phyloP scores from a whole-genome alignment of 495 filamentous ascomycete genomes.

The Talaromyces thailandensis region DNA sequence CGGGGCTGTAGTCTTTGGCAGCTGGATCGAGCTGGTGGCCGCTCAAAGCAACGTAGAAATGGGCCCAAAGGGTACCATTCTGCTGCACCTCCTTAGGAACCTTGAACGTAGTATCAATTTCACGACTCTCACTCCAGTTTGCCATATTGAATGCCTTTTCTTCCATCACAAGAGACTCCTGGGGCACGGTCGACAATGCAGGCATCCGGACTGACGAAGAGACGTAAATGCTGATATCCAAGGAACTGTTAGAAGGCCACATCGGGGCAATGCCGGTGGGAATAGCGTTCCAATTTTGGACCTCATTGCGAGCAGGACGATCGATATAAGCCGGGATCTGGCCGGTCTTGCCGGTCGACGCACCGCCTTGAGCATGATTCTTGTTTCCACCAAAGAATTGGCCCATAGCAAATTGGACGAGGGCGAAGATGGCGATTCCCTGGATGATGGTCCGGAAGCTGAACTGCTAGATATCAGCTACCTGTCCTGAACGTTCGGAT shows the following conservation, averaged over 20 bases:
- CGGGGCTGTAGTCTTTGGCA: slow-evolving; percentile 57
- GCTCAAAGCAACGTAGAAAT: slow-evolving; percentile 76
- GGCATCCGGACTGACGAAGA: slow-evolving; percentile 63
- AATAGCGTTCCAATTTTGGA: slow-evolving; percentile 58
- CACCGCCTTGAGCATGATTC: slow-evolving; percentile 28
- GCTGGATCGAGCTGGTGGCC: slow-evolving; percentile 69
- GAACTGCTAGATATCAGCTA: slow-evolving; percentile 20
- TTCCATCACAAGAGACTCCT: slow-evolving; percentile 54
- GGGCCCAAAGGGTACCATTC: slow-evolving; percentile 89
- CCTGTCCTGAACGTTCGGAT: not conserved
- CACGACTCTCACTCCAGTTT: slow-evolving; percentile 69
- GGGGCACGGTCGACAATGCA: slow-evolving; percentile 48
- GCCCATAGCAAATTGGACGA: slow-evolving; percentile 53
- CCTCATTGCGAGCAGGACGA: slow-evolving; percentile 50
- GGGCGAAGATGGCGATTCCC: slow-evolving; percentile 60
- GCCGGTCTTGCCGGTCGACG: slow-evolving; percentile 33
- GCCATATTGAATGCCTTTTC: slow-evolving; percentile 79
- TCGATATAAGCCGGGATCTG: slow-evolving; percentile 57
- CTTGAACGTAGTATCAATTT: slow-evolving; percentile 65
- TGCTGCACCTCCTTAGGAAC: slow-evolving; percentile 76
- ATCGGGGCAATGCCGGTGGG: slow-evolving; percentile 78
- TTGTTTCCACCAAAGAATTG: slow-evolving; percentile 47
- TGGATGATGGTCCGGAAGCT: slow-evolving; percentile 50
- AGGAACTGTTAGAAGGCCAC: slow-evolving; percentile 65
- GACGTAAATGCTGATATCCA: slow-evolving; percentile 83